Evolutionary conservation across 2,329 filamentous ascomycete species (phyloP).

Genomic region (Nannizziopsis arthrosporioides): DNA sequence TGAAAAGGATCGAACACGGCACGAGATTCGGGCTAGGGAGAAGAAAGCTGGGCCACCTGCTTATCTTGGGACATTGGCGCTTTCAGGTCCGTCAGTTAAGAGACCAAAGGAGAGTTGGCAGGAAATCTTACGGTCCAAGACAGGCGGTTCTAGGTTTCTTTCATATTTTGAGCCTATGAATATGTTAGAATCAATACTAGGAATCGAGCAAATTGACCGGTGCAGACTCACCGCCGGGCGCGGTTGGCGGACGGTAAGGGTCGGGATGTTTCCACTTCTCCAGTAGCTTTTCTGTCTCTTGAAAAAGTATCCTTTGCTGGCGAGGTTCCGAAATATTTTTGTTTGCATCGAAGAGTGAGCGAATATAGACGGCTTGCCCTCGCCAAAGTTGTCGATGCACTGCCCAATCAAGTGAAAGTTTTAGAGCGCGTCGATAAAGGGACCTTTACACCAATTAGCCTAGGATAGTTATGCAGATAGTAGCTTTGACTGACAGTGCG

Average conservation of each 20-base stretch:
- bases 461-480: not conserved
- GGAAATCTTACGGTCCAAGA: conserved; percentile 62
- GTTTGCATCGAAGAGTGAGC: conserved; percentile 90
- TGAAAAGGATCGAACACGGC: no score
- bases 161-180: conserved; percentile 81
- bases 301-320: conserved; percentile 76
- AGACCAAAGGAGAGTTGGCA: not conserved
- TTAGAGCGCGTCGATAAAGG: conserved; percentile 84
- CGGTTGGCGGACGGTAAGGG: conserved; percentile 77
- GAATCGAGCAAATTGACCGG: not conserved
- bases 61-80: conserved; percentile 7
- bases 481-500: conserved; percentile 27
- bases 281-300: conserved; percentile 77
- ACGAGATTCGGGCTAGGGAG: no score
- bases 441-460: conserved; percentile 34
- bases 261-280: conserved; percentile 97
- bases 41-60: conserved; percentile 1
- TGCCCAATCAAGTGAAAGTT: conserved; percentile 89
- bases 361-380: conserved; percentile 90
- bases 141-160: conserved; percentile 72
- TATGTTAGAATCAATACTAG: not conserved
- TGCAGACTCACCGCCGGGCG: conserved; percentile 64
- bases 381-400: conserved; percentile 90
- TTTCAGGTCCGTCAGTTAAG: not conserved
- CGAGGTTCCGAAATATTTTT: conserved; percentile 70